Percentiles rank a stretch among this genome's conserved stretches.
Conservation (phyloP, 139 green algal genomes). For the Chlamydomonas incerta region DNA sequence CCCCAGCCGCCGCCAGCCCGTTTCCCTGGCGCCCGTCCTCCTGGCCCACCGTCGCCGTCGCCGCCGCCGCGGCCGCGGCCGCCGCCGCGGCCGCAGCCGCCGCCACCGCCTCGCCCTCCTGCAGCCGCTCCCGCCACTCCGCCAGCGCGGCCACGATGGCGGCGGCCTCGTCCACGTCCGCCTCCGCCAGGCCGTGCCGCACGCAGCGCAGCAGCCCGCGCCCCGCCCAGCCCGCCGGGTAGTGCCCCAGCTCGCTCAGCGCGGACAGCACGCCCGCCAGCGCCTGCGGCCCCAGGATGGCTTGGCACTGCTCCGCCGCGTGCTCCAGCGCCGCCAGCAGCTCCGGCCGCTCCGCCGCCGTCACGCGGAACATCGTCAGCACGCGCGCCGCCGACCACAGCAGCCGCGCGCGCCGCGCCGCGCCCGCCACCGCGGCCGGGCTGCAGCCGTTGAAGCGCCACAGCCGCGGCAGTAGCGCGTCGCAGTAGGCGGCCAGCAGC, state of each 20-base stretch:
- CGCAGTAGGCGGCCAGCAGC: background rate
- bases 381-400: background rate
- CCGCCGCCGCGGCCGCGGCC: background rate
- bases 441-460: background rate
- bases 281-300: background rate
- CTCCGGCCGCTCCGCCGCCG: background rate
- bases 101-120: background rate
- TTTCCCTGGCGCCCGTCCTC: background rate
- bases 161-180: background rate
- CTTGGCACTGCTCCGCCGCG: background rate
- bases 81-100: background rate
- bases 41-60: background rate
- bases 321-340: background rate
- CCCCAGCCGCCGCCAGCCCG: background rate
- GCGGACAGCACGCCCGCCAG: slow-evolving; percentile 6
- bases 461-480: background rate
- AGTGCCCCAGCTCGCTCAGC: slow-evolving; percentile 21
- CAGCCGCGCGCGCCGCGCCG: background rate
- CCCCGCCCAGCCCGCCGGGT: background rate
- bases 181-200: background rate
- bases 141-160: slow-evolving; percentile 9
- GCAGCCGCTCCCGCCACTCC: background rate
- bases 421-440: no score
- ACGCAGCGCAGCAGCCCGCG: slow-evolving; percentile 2
- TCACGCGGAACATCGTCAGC: background rate